A percentile compares a stretch with the other conserved stretches of the same genome.
Evolutionary conservation across 108 stramenopile species (phyloP).

Genomic region (Nannochloropsis oceanica): DNA sequence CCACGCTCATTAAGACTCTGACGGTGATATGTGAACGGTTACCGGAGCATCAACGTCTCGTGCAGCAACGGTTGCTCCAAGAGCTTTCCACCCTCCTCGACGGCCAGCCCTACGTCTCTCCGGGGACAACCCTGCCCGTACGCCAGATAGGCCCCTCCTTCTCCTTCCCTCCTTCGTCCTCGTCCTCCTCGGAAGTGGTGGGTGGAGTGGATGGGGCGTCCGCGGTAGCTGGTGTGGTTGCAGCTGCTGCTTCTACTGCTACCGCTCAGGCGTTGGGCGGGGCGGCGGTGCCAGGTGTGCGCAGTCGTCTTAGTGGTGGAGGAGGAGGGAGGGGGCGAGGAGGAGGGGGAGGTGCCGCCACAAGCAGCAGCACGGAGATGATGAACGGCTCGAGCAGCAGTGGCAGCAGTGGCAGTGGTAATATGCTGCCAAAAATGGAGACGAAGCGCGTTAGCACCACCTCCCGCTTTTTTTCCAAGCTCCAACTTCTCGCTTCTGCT

Average conservation of each 20-base stretch:
- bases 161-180: neutral
- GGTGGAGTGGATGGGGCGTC: neutral
- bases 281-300: neutral
- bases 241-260: neutral
- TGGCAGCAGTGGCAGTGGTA: no score
- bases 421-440: no score
- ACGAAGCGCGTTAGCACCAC: neutral
- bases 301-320: neutral
- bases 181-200: neutral
- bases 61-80: conserved; percentile 68
- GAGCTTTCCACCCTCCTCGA: conserved; percentile 62
- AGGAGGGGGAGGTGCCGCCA: neutral
- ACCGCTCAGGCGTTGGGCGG: neutral
- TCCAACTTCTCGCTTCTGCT: neutral
- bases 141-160: neutral
- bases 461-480: neutral
- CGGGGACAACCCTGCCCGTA: neutral
- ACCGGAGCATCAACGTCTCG: conserved; percentile 42
- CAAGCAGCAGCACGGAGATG: neutral
- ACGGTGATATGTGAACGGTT: conserved; percentile 55
- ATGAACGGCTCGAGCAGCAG: no score
- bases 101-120: conserved; percentile 33
- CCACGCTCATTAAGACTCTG: conserved; percentile 67
- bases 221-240: neutral
- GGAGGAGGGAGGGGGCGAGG: neutral